These are phyloP conservation scores for Penicillium alfredii DNA, from an alignment of 495 filamentous ascomycete species.

Conservation along the genomic window DNA sequence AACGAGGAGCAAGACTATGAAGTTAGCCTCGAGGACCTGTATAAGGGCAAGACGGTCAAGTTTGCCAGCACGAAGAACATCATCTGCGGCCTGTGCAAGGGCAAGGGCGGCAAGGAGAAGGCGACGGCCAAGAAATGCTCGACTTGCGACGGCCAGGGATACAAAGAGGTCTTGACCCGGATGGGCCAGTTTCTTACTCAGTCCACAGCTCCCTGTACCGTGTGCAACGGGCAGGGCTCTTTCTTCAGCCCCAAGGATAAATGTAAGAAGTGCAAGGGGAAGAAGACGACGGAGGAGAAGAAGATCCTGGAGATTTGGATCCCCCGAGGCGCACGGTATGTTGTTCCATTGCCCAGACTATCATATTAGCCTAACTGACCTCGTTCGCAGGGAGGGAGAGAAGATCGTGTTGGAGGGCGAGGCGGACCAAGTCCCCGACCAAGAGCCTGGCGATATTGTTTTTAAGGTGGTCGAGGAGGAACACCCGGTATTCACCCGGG, in stretches of 20 bases:
- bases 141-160: constrained; percentile 71
- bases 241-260: constrained; percentile 91
- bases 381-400: constrained; percentile 61
- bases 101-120: constrained; percentile 85
- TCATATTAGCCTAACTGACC: background rate
- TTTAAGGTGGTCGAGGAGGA: constrained; percentile 79
- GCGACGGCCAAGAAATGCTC: constrained; percentile 81
- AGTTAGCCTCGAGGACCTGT: constrained; percentile 85
- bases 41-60: constrained; percentile 97
- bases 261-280: constrained; percentile 97
- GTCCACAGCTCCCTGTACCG: constrained; percentile 63
- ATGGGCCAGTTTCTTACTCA: constrained; percentile 79
- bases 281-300: constrained; percentile 69
- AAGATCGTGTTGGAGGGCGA: constrained; percentile 87
- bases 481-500: constrained; percentile 72
- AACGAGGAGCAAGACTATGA: constrained; percentile 88
- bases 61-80: constrained; percentile 91
- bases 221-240: constrained; percentile 74
- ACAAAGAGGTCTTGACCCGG: constrained; percentile 62
- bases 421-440: constrained; percentile 87
- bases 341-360: background rate
- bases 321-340: constrained; percentile 70
- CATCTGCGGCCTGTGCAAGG: constrained; percentile 80
- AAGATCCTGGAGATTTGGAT: constrained; percentile 97
- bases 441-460: constrained; percentile 87